Conservation (phyloP, 1,284 basidiomycete species). For the Taiwanofungus camphoratus region DNA sequence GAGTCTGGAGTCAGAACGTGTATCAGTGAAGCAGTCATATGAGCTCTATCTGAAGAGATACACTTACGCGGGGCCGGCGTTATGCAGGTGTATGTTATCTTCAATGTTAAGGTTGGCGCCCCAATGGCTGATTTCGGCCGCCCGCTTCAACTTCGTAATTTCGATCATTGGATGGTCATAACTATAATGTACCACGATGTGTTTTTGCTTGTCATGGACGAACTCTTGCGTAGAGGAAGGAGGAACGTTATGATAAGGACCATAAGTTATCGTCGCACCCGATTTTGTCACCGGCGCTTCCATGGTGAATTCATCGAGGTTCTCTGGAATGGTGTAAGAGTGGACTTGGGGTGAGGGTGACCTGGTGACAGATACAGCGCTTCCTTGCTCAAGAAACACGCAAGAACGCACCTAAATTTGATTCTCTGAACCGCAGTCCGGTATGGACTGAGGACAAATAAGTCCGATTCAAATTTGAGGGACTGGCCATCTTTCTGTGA, state of each 20-base stretch:
- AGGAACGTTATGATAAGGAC: conserved; percentile 77
- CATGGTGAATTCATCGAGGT: conserved; percentile 48
- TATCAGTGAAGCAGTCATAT: background rate
- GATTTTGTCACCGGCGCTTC: conserved; percentile 66
- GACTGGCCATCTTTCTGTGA: conserved; percentile 77
- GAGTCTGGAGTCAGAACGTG: conserved; percentile 46
- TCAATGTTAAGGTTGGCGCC: conserved; percentile 91
- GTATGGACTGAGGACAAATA: conserved; percentile 82
- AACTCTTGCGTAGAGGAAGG: conserved; percentile 55
- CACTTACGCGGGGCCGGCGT: conserved; percentile 82
- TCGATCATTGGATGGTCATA: conserved; percentile 79
- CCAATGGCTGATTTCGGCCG: conserved; percentile 95
- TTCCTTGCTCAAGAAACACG: too few species aligned
- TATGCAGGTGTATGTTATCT: conserved; percentile 81
- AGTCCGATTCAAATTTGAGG: conserved; percentile 71
- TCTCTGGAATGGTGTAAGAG: conserved; percentile 61
- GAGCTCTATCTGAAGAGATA: background rate
- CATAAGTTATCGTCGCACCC: conserved; percentile 80
- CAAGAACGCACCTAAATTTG: conserved; percentile 66
- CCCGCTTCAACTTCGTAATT: conserved; percentile 66
- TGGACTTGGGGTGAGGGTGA: conserved; percentile 61
- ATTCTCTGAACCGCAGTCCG: conserved; percentile 75
- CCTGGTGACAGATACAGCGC: conserved; percentile 32
- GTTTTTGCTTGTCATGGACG: conserved; percentile 54
- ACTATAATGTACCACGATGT: conserved; percentile 74